Evolutionary conservation across 2,329 filamentous ascomycete genomes (phyloP).

Genomic region (Graphiopsis chlorocephala): DNA sequence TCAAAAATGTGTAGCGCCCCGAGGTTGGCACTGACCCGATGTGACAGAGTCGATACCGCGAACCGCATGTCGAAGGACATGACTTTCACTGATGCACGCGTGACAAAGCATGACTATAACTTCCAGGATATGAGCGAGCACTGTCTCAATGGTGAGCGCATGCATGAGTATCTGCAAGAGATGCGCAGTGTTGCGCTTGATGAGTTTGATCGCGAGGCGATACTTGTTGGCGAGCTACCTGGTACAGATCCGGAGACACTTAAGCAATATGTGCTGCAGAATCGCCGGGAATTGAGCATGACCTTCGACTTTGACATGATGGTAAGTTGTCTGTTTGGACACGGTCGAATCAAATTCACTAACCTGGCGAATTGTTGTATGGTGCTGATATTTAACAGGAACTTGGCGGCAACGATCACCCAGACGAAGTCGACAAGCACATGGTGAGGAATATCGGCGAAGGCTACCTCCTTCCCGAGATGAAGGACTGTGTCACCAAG

Average conservation of each 20-base stretch:
- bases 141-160: constrained; percentile 36
- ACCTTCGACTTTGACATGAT: constrained; percentile 17
- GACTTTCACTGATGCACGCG: constrained; percentile 24
- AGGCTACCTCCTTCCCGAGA: constrained; percentile 28
- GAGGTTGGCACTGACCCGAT: background rate
- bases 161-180: constrained; percentile 49
- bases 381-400: background rate
- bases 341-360: background rate
- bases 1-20: background rate
- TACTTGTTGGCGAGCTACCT: constrained; percentile 48
- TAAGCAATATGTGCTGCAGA: background rate
- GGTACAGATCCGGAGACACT: constrained; percentile 10
- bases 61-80: constrained; percentile 30
- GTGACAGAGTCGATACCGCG: constrained; percentile 27
- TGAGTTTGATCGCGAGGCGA: constrained; percentile 40
- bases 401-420: constrained; percentile 16
- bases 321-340: background rate
- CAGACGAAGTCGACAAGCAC: constrained; percentile 16
- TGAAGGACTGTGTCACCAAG: constrained; percentile 29
- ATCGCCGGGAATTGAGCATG: constrained; percentile 14
- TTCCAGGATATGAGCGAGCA: constrained; percentile 15
- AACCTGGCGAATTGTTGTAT: background rate
- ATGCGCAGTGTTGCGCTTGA: constrained; percentile 46
- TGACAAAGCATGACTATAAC: constrained; percentile 18
- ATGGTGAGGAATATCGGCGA: constrained; percentile 12